Evolutionary conservation across 2,329 filamentous ascomycete genomes (phyloP), one percentile per base, ranked within the genome.

Genomic region (Fusarium sp.): DNA sequence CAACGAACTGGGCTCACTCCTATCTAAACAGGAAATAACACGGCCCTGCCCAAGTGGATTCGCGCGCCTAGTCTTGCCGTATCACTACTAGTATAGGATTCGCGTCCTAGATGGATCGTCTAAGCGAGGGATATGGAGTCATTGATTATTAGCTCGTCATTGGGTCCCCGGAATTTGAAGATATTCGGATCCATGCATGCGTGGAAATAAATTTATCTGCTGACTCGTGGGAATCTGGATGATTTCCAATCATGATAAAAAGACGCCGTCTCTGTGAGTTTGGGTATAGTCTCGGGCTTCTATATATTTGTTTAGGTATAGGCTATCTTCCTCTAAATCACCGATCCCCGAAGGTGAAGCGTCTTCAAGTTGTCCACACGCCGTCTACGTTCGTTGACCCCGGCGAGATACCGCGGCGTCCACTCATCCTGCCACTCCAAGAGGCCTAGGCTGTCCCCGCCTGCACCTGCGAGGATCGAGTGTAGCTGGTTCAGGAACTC

Each of bases 321-420:
- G 27, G 27, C n/a, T 14, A 61, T 47, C 40, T 42, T 42, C 14
- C 16, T 16, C 27, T 61, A 61, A 25, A 61, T 14, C 58, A 61
- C 40, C 38, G 58, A 29, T 20, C 58, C 58, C 31, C 18, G 31
- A 11, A 47, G 25, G 7, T 47, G 58, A 11, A 61, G 58, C 58
- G 38, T 61, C 38, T 61, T 61, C 27, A 61, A 31, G 22, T 61
- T 61, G 18, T 61, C 58, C 18, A 47, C 58, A 13, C 58, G 58
- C 1, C 58, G 38, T 25, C 16, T 61, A 6, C 58, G 58, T 29
- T 61, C 58, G 18, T 33, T 20, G 5, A 61, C 31, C 10, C 58
- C 58, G 40, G 58, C 58, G 2, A 61, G 58, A 47, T 61, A 61
- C 27, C 58, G 58, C 14, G 58, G 58, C 25, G 58, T 61, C 58